These are phyloP conservation scores for Plasmodium chabaudi DNA, from an alignment of 169 alveolate genomes.

Conservation along the genomic window DNA sequence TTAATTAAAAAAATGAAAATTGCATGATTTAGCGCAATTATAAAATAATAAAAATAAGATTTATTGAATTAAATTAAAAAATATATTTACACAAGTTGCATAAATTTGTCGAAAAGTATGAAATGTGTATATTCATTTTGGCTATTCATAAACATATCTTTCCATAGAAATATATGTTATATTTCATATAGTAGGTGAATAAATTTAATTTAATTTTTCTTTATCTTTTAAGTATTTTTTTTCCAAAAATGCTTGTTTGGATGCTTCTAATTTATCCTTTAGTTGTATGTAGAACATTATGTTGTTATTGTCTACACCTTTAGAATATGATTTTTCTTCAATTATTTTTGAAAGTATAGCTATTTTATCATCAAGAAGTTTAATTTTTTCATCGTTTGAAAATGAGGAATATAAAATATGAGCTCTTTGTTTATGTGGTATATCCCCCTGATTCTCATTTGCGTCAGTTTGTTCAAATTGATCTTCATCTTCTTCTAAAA, in stretches of 20 bases:
- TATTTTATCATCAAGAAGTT: slow-evolving; percentile 85
- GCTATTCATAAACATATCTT: no score
- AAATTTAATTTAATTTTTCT: background rate
- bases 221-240: slow-evolving; percentile 34
- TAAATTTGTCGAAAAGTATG: no score
- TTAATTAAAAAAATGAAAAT: no score
- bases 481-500: slow-evolving; percentile 87
- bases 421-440: slow-evolving; percentile 82
- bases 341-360: slow-evolving; percentile 84
- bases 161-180: no score
- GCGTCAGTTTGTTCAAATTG: slow-evolving; percentile 70
- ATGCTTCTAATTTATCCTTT: slow-evolving; percentile 89
- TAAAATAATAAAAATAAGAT: no score
- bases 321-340: slow-evolving; percentile 83
- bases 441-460: slow-evolving; percentile 26
- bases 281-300: slow-evolving; percentile 84
- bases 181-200: no score
- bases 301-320: slow-evolving; percentile 80
- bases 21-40: no score
- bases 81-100: no score
- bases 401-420: slow-evolving; percentile 82
- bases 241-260: slow-evolving; percentile 87
- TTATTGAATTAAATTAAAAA: no score
- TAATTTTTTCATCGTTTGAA: slow-evolving; percentile 85
- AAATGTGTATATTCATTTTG: no score